Base-by-base conservation (phyloP, 108 stramenopile genomes). In the Thalassiosira profunda region DNA sequence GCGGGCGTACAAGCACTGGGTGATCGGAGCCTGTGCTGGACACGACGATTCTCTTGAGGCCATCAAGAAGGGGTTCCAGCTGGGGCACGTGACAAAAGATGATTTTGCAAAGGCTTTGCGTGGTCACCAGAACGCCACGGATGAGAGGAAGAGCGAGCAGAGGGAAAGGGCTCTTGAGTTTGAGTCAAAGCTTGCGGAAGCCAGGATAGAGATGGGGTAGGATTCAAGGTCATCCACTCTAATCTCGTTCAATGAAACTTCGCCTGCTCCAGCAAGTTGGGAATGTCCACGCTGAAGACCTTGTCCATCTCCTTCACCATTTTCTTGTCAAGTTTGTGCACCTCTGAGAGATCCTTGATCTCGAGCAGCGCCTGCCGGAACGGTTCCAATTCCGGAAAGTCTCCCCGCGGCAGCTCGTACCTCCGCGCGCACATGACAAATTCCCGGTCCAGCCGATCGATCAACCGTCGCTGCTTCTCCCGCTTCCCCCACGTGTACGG, bases 401-500 rank as follows among this genome's bases (percentile, higher is more conserved):
- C 98, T 12, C 98, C 98, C 33, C 91, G 83, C 12, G 98, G 90
- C 52, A 99, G 81, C 43, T 88, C 84, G 64, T 98, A 90, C 58
- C 97, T 93, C 58, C 96, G 90, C 51, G 96, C 81, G 47, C 97
- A 89, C 10, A 88, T 86, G 5, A 93, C 86, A 60, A 99, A 99
- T 44, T 97, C 96, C 49, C 89, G 90, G 38, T 96, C 95, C 67
- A 99, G 78, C 56, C 96, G 89, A 11, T 60, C 71, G 58, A 99
- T 93, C 35, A 98, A 86, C 79, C 96, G 92, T 76, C 92, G 76
- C 70, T 99, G 98, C 65, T 98, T 98, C 84, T 98, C 97, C 67
- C 94, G 87, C 55, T 98, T 97, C 25, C 98, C 98, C 87, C 96
- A 94, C 35, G 98, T 67, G 24, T 91, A 64, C 11, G 99, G 99